Evolutionary conservation across 192 early-diverging fungal species (phyloP).

Genomic region (Jimgerdemannia flammicorona): DNA sequence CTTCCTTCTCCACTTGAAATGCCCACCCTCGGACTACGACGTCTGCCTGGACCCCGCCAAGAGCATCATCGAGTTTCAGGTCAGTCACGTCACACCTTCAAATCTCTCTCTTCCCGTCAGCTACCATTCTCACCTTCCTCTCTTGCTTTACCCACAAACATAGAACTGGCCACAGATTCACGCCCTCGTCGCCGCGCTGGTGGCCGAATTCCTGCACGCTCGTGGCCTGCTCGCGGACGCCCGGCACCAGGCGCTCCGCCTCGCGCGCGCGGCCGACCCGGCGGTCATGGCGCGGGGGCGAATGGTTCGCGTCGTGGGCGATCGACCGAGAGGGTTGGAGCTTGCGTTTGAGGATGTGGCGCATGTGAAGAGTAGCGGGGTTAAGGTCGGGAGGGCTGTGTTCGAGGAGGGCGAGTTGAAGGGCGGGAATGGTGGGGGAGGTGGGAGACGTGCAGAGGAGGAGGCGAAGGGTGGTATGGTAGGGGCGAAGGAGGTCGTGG

Average conservation of each 20-base stretch:
- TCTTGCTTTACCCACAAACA: not conserved
- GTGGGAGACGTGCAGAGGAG: not conserved
- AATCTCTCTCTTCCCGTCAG: conserved; percentile 1
- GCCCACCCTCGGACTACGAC: conserved; percentile 42
- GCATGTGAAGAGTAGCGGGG: conserved; percentile 21
- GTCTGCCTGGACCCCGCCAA: conserved; percentile 53
- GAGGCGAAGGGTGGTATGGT: not conserved
- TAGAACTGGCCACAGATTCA: conserved; percentile 20
- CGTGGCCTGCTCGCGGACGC: conserved; percentile 13
- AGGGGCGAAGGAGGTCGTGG: not conserved
- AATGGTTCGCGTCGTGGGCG: not conserved
- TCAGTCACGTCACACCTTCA: conserved; percentile 7
- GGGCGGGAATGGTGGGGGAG: not conserved
- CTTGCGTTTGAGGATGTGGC: conserved; percentile 13
- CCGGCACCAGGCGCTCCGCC: conserved; percentile 4
- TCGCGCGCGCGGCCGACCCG: not conserved
- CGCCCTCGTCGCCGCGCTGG: conserved; percentile 11
- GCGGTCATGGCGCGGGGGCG: too few species aligned
- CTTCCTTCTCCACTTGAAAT: conserved; percentile 48
- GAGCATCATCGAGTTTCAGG: conserved; percentile 49
- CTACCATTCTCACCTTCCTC: not conserved
- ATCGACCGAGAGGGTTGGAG: not conserved
- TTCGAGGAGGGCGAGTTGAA: conserved; percentile 15
- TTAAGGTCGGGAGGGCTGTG: not conserved
- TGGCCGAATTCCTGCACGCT: conserved; percentile 27